These are phyloP conservation scores for Brettanomyces bruxellensis DNA, from an alignment of 805 yeast genomes.

Conservation along the genomic window DNA sequence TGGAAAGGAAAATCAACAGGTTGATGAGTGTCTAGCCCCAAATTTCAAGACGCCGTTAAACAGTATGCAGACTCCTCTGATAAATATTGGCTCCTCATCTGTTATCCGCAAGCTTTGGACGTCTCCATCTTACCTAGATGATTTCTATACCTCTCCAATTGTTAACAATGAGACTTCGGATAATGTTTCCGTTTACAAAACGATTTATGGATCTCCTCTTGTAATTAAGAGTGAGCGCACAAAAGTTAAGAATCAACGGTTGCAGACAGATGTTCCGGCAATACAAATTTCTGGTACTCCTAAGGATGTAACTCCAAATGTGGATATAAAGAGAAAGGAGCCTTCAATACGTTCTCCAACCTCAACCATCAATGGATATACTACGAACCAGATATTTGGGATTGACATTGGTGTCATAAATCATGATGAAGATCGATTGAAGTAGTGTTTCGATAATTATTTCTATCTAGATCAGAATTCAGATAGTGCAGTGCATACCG, in stretches of 20 bases:
- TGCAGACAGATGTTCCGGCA: background rate
- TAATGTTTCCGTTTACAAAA: slow-evolving; percentile 20
- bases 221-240: slow-evolving; percentile 9
- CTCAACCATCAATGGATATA: slow-evolving; percentile 16
- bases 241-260: background rate
- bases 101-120: slow-evolving; percentile 49
- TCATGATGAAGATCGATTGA: slow-evolving; percentile 17
- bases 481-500: no score
- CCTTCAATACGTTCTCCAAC: background rate
- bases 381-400: slow-evolving; percentile 43
- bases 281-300: background rate
- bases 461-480: no score
- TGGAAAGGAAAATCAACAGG: slow-evolving; percentile 3
- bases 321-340: background rate
- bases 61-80: slow-evolving; percentile 13
- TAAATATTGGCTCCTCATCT: slow-evolving; percentile 25
- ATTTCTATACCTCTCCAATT: slow-evolving; percentile 50
- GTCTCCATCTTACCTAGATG: slow-evolving; percentile 59
- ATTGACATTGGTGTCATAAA: slow-evolving; percentile 41
- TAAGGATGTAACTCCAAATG: background rate
- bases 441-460: background rate
- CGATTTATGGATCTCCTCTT: slow-evolving; percentile 29
- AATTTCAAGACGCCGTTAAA: slow-evolving; percentile 23
- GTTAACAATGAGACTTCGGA: slow-evolving; percentile 2
- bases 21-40: slow-evolving; percentile 7